Evolutionary conservation across 2,329 filamentous ascomycete genomes (phyloP).

Genomic region (Claviceps purpurea): DNA sequence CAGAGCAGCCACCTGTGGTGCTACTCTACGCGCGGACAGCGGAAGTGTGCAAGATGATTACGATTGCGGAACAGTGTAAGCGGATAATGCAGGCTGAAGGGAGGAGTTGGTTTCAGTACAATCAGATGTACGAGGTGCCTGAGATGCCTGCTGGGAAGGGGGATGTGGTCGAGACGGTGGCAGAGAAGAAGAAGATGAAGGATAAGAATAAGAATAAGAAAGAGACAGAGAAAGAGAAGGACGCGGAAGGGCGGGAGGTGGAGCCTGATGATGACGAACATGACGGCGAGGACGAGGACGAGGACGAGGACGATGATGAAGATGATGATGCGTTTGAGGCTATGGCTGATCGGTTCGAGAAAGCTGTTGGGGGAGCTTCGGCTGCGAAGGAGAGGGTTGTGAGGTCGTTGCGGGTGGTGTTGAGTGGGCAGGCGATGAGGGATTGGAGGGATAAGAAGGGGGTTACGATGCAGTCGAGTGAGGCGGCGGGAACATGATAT

Average conservation of each 20-base stretch:
- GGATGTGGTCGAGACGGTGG: conserved; percentile 28
- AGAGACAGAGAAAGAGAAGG: too few relatives aligned
- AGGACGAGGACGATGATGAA: conserved; percentile 23
- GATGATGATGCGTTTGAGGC: conserved; percentile 41
- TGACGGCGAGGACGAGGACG: too few relatives aligned
- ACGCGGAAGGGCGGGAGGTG: too few relatives aligned
- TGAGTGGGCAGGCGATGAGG: conserved; percentile 39
- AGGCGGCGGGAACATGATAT: conserved; percentile 10
- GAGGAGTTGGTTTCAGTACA: conserved; percentile 42
- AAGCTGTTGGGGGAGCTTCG: conserved; percentile 33
- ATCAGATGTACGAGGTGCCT: conserved; percentile 39
- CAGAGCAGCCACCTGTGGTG: conserved; percentile 18
- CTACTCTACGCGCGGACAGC: conserved; percentile 36
- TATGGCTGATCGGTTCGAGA: conserved; percentile 43
- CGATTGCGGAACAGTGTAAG: conserved; percentile 53
- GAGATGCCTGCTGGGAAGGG: conserved; percentile 25
- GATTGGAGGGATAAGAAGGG: conserved; percentile 38
- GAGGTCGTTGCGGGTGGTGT: conserved; percentile 46
- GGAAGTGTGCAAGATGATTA: conserved; percentile 52
- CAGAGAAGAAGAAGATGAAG: conserved; percentile 18
- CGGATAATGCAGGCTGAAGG: conserved; percentile 35
- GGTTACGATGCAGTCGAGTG: conserved; percentile 33
- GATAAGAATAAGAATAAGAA: too few relatives aligned
- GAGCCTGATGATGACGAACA: too few relatives aligned
- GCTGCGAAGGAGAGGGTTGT: conserved; percentile 29